These are phyloP conservation scores for Cicer arietinum DNA, from an alignment of 306 rosid genomes.

Conservation along the genomic window DNA sequence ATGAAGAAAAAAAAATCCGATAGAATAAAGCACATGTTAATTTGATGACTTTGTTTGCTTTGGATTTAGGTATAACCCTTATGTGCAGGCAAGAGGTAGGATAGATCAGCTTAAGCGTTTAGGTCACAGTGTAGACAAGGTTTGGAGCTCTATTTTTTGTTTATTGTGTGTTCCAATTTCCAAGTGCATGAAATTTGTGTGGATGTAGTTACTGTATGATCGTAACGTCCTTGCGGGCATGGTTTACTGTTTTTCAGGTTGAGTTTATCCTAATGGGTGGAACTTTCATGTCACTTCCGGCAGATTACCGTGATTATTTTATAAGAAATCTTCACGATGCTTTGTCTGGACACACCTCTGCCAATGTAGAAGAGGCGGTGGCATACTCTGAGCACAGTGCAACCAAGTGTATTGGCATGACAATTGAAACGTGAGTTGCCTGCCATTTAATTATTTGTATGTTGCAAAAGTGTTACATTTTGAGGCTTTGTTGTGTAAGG, in stretches of 20 bases:
- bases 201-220: neutral
- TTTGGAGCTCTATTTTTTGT: slow-evolving; percentile 40
- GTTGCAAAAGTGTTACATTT: slow-evolving; percentile 23
- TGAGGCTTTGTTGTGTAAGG: neutral
- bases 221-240: slow-evolving; percentile 30
- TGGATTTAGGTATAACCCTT: slow-evolving; percentile 89
- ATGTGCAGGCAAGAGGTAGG: slow-evolving; percentile 96
- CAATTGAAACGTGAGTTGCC: slow-evolving; percentile 84
- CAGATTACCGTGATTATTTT: slow-evolving; percentile 92
- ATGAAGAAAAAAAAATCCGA: too few relatives aligned
- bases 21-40: neutral
- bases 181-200: neutral
- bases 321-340: slow-evolving; percentile 94
- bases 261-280: slow-evolving; percentile 99
- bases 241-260: slow-evolving; percentile 64
- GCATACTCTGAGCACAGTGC: slow-evolving; percentile 91
- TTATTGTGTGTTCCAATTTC: neutral
- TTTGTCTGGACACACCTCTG: slow-evolving; percentile 95
- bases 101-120: slow-evolving; percentile 97
- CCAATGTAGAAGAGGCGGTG: slow-evolving; percentile 94
- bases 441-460: slow-evolving; percentile 2
- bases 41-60: slow-evolving; percentile 7
- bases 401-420: slow-evolving; percentile 96
- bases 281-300: slow-evolving; percentile 94
- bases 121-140: slow-evolving; percentile 99